These are phyloP conservation scores for Termitomyces sp. DNA, from an alignment of 768 basidiomycete genomes.

Conservation along the genomic window DNA sequence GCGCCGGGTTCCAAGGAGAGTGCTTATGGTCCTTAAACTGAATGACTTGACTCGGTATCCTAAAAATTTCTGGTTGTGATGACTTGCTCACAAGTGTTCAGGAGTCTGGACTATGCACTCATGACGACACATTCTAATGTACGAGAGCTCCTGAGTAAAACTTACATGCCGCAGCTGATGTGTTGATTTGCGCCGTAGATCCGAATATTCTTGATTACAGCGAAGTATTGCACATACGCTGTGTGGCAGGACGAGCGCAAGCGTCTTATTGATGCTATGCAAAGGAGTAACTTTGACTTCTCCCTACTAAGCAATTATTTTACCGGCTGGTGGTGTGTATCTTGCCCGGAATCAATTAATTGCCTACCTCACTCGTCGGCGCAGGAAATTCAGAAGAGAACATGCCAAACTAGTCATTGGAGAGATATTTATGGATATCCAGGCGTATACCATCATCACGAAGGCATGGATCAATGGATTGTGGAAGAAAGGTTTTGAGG, in stretches of 20 bases:
- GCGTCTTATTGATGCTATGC: slow-evolving; percentile 38
- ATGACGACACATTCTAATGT: slow-evolving; percentile 84
- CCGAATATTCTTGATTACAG: slow-evolving; percentile 88
- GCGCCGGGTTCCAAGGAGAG: slow-evolving; percentile 76
- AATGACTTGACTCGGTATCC: slow-evolving; percentile 79
- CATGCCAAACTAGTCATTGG: slow-evolving; percentile 45
- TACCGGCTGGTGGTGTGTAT: slow-evolving; percentile 63
- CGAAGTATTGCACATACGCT: slow-evolving; percentile 78
- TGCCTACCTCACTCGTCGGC: slow-evolving; percentile 2
- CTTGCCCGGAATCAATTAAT: neutral
- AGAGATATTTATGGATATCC: slow-evolving; percentile 60
- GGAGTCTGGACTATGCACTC: slow-evolving; percentile 78
- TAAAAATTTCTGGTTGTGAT: neutral
- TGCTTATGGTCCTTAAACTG: slow-evolving; percentile 78
- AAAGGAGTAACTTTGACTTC: slow-evolving; percentile 45
- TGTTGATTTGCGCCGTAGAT: slow-evolving; percentile 33
- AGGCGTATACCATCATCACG: slow-evolving; percentile 48
- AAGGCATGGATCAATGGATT: slow-evolving; percentile 66
- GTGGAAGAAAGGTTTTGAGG: slow-evolving; percentile 49
- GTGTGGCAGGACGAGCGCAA: slow-evolving; percentile 70
- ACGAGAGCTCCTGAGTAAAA: slow-evolving; percentile 9
- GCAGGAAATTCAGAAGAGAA: slow-evolving; percentile 54
- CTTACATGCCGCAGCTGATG: neutral
- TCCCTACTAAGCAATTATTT: slow-evolving; percentile 44
- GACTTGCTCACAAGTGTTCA: slow-evolving; percentile 19